phyloP scores from a whole-genome alignment of 345 rosid genomes.

The Acer saccharum region DNA sequence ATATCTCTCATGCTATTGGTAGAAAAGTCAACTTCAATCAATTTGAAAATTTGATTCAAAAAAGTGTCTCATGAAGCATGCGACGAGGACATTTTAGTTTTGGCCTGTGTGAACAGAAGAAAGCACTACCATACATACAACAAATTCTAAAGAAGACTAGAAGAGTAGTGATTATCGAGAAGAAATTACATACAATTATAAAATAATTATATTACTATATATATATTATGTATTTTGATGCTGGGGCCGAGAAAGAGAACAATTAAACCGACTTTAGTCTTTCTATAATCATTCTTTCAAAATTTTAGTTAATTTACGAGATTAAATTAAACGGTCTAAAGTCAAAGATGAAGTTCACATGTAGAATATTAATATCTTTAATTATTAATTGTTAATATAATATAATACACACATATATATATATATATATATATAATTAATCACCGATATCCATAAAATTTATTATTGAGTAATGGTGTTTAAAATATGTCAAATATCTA shows the following conservation, averaged over 20 bases:
- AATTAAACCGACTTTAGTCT: conserved; percentile 1
- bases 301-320: not conserved
- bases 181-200: not conserved
- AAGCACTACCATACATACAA: not conserved
- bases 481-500: no score
- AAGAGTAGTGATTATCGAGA: not conserved
- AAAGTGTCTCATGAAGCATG: not conserved
- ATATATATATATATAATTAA: no score
- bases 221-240: not conserved
- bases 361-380: no score
- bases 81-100: not conserved
- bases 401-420: no score
- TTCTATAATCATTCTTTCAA: not conserved
- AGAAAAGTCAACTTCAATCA: conserved; percentile 10
- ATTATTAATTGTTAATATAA: no score
- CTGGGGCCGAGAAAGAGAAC: conserved; percentile 12
- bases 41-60: not conserved
- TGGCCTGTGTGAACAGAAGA: not conserved
- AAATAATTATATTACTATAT: no score
- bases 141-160: not conserved
- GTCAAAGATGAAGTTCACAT: conserved; percentile 20
- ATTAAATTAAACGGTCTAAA: not conserved
- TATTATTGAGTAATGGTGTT: no score
- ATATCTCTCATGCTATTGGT: not conserved
- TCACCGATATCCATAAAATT: no score